phyloP scores from a whole-genome alignment of 225 moss, liverwort and hornwort genomes.

The Thuidium tamariscinum region DNA sequence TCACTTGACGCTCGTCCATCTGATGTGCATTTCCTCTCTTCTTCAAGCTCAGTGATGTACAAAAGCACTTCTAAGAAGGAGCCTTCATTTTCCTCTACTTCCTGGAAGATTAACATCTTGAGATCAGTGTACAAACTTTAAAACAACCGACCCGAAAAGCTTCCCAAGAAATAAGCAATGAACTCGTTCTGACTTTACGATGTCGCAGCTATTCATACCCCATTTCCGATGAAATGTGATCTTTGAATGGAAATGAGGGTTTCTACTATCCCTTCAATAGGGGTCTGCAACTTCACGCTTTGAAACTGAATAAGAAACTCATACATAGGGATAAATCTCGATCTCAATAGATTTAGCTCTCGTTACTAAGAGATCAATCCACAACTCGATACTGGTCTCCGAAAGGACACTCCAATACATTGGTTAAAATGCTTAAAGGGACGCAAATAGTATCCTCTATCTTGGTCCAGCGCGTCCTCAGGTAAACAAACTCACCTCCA shows the following conservation, averaged over 20 bases:
- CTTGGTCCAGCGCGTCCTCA: neutral
- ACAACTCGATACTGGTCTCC: neutral
- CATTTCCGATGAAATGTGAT: neutral
- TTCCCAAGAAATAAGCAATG: neutral
- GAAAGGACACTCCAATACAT: neutral
- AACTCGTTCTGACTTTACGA: neutral
- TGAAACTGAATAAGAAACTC: neutral
- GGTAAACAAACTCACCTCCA: conserved; percentile 11
- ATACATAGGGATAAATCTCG: neutral
- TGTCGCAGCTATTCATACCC: neutral
- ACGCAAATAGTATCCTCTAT: neutral
- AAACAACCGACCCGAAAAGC: neutral
- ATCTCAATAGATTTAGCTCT: neutral
- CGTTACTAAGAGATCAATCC: neutral
- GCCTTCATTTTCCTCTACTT: neutral
- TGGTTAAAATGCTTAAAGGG: neutral
- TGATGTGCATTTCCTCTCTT: neutral
- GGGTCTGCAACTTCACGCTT: neutral
- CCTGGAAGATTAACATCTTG: neutral
- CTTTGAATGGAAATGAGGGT: neutral
- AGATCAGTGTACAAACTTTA: neutral
- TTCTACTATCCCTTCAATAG: neutral
- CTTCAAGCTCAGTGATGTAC: conserved; percentile 14
- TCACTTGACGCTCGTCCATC: neutral
- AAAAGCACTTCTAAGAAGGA: neutral